Evolutionary conservation across 768 basidiomycete species (phyloP).

Genomic region (Lactarius sp.): DNA sequence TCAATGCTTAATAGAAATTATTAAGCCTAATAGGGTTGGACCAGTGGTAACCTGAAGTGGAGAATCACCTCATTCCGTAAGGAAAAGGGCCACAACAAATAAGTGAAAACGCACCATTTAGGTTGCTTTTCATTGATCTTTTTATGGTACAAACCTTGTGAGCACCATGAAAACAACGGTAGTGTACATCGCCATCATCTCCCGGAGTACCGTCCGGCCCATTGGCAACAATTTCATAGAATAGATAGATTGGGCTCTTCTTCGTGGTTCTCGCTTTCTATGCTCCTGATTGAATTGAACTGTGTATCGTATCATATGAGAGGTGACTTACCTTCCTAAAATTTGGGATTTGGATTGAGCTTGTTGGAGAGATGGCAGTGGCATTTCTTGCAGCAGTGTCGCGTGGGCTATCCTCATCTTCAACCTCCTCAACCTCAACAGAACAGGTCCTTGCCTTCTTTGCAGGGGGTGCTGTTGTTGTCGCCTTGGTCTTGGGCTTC

Average conservation of each 20-base stretch:
- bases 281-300: too few relatives aligned
- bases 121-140: neutral
- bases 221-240: too few relatives aligned
- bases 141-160: slow-evolving; percentile 1
- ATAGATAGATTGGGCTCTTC: too few relatives aligned
- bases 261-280: too few relatives aligned
- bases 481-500: neutral
- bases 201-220: neutral
- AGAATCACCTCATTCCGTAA: neutral
- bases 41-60: too few relatives aligned
- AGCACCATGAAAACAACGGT: neutral
- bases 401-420: neutral
- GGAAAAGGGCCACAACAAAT: too few relatives aligned
- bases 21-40: too few relatives aligned
- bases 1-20: too few relatives aligned
- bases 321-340: too few relatives aligned
- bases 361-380: neutral
- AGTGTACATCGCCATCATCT: neutral
- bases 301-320: too few relatives aligned
- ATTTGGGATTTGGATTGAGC: neutral
- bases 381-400: neutral
- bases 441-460: neutral
- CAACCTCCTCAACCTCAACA: neutral
- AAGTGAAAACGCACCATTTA: neutral
- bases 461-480: neutral